phyloP scores from a whole-genome alignment of 129 eudicot genomes.

The Pulicaria dysenterica region DNA sequence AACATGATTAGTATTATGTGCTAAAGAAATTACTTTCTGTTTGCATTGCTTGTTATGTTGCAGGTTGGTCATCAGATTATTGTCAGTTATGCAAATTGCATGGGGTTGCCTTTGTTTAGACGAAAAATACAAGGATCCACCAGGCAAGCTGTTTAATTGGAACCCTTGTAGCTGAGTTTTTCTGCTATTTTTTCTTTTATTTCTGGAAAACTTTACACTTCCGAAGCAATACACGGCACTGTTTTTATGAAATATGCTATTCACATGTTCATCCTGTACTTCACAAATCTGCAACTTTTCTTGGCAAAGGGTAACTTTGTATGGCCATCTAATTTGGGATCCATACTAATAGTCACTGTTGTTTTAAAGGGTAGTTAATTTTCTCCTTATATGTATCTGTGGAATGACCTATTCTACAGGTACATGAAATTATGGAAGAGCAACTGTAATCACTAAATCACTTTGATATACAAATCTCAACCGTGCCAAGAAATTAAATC shows the following conservation, averaged over 20 bases:
- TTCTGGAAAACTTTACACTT: conserved; percentile 2
- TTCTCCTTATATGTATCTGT: neutral
- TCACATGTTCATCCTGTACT: conserved; percentile 10
- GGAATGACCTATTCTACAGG: conserved; percentile 18
- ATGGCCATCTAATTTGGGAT: neutral
- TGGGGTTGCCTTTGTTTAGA: conserved; percentile 92
- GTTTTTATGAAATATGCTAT: conserved; percentile 4
- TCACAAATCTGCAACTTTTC: neutral
- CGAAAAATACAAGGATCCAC: conserved; percentile 91
- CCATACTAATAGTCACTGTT: neutral
- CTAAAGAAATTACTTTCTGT: neutral
- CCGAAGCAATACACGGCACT: neutral
- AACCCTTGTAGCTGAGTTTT: conserved; percentile 25
- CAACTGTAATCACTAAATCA: conserved; percentile 6
- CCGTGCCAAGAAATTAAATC: conserved; percentile 5
- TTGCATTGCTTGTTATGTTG: conserved; percentile 15
- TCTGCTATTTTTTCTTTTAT: conserved; percentile 2
- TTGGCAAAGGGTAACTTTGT: conserved; percentile 9
- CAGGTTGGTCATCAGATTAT: conserved; percentile 99
- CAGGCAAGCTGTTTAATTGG: conserved; percentile 63
- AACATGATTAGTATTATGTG: conserved; percentile 8
- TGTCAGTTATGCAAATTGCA: conserved; percentile 84
- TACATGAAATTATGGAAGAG: conserved; percentile 21
- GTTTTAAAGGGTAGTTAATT: neutral
- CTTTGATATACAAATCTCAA: conserved; percentile 8